Percentiles rank a stretch among this genome's conserved stretches.
Conservation (phyloP, 1,284 basidiomycete genomes). For the Cutaneotrichosporon cutaneum region DNA sequence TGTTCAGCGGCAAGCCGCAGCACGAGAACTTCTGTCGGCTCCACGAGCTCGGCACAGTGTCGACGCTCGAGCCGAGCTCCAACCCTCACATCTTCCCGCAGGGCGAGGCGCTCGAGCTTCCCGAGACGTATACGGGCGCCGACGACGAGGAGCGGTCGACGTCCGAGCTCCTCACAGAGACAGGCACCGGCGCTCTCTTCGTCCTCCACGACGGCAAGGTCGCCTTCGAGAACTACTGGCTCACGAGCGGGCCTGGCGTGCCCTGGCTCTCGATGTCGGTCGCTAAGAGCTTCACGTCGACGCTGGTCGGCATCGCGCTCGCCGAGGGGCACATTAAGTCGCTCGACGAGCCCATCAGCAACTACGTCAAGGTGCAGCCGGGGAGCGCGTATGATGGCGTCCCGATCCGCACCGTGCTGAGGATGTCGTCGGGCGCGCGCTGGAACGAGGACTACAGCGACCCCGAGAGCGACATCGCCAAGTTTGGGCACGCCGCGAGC, state of each 20-base stretch:
- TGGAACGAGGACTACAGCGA: conserved; percentile 11
- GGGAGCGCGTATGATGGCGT: conserved; percentile 7
- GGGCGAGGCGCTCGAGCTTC: not conserved
- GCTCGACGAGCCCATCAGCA: conserved; percentile 3
- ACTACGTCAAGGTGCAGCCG: not conserved
- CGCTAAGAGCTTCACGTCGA: conserved; percentile 9
- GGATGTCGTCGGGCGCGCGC: conserved; percentile 5
- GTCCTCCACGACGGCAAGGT: conserved; percentile 6
- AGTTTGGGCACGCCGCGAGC: not conserved
- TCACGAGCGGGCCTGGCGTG: not conserved
- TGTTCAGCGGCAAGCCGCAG: conserved; percentile 6
- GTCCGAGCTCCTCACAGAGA: not conserved
- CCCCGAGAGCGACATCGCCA: not conserved
- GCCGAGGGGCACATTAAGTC: conserved; percentile 1
- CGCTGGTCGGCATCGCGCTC: conserved; percentile 7
- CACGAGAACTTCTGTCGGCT: not conserved
- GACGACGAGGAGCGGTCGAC: not conserved
- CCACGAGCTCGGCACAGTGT: not conserved
- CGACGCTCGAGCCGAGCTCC: not conserved
- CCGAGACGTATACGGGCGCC: not conserved
- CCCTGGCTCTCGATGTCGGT: conserved; percentile 3
- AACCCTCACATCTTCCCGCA: not conserved
- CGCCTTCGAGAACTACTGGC: not conserved
- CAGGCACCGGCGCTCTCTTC: conserved; percentile 1
- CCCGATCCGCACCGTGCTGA: not conserved